A percentile compares a stretch with the other conserved stretches of the same genome.
phyloP scores from a whole-genome alignment of 2,329 filamentous ascomycete genomes.

The Colletotrichum incanum region DNA sequence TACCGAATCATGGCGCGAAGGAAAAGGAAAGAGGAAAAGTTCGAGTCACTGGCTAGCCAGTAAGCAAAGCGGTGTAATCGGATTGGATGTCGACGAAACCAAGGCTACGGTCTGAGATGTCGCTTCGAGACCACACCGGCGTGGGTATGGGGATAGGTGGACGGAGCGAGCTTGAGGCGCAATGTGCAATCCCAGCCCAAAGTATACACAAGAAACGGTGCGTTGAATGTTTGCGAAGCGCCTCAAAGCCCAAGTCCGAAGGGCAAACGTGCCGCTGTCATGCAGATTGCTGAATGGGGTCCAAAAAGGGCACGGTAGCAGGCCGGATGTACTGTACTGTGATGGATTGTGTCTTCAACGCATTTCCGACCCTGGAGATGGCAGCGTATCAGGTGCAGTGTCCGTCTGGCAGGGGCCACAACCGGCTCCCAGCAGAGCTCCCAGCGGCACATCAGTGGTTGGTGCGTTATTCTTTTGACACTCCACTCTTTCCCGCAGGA shows the following conservation, averaged over 20 bases:
- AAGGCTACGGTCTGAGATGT: slow-evolving; percentile 4
- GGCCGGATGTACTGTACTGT: slow-evolving; percentile 5
- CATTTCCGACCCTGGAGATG: slow-evolving; percentile 5
- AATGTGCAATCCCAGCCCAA: slow-evolving; percentile 8
- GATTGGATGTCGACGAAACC: background rate
- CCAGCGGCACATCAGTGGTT: slow-evolving; percentile 21
- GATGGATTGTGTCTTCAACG: slow-evolving; percentile 16
- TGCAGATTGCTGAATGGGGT: slow-evolving; percentile 20
- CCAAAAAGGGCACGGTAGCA: slow-evolving; percentile 9
- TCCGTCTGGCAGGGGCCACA: slow-evolving; percentile 17
- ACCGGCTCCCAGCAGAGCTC: slow-evolving; percentile 18
- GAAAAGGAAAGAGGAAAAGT: background rate
- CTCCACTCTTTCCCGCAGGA: background rate
- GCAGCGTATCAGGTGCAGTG: slow-evolving; percentile 11
- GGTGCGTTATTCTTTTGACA: slow-evolving; percentile 1
- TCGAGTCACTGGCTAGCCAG: background rate
- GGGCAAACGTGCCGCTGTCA: slow-evolving; percentile 35
- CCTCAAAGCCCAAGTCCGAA: slow-evolving; percentile 3
- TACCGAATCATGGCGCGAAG: slow-evolving; percentile 11
- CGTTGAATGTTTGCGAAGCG: slow-evolving; percentile 31
- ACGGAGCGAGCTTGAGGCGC: slow-evolving; percentile 16
- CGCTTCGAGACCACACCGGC: slow-evolving; percentile 11
- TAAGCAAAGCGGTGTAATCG: background rate
- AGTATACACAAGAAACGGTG: slow-evolving; percentile 6
- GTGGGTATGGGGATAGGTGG: slow-evolving; percentile 1